These are phyloP conservation scores for Floccularia luteovirens DNA, from an alignment of 768 basidiomycete genomes.

Conservation along the genomic window DNA sequence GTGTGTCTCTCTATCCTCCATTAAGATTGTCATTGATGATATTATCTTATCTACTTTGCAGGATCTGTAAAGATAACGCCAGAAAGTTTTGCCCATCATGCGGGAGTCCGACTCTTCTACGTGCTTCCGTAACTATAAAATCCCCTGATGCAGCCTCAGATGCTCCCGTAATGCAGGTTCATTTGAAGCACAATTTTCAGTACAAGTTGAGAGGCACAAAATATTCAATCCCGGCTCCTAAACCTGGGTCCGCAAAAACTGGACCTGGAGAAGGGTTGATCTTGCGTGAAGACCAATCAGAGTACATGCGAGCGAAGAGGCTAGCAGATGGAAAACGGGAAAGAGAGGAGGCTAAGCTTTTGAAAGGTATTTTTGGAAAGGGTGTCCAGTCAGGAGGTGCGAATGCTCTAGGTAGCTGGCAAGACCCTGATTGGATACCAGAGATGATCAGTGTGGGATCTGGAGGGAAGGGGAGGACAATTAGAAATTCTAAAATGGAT, in stretches of 20 bases:
- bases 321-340: constrained; percentile 63
- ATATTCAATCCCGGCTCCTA: constrained; percentile 88
- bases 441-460: constrained; percentile 63
- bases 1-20: no score
- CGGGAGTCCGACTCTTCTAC: constrained; percentile 85
- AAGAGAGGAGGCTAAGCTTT: constrained; percentile 72
- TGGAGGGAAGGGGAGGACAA: constrained; percentile 64
- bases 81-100: constrained; percentile 98
- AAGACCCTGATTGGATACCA: constrained; percentile 94
- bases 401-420: constrained; percentile 65
- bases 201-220: constrained; percentile 87
- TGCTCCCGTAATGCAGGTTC: constrained; percentile 72
- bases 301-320: constrained; percentile 80
- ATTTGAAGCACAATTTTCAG: constrained; percentile 95
- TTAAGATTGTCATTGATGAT: not conserved
- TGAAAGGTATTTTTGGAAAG: constrained; percentile 49
- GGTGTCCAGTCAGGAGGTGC: constrained; percentile 40
- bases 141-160: constrained; percentile 53
- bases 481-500: constrained; percentile 41
- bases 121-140: constrained; percentile 84
- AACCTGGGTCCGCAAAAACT: constrained; percentile 79
- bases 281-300: constrained; percentile 86
- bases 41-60: constrained; percentile 18
- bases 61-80: constrained; percentile 91
- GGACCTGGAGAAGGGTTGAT: constrained; percentile 80